phyloP scores from a whole-genome alignment of 441 rosid species.

The Adansonia madagascariensis region DNA sequence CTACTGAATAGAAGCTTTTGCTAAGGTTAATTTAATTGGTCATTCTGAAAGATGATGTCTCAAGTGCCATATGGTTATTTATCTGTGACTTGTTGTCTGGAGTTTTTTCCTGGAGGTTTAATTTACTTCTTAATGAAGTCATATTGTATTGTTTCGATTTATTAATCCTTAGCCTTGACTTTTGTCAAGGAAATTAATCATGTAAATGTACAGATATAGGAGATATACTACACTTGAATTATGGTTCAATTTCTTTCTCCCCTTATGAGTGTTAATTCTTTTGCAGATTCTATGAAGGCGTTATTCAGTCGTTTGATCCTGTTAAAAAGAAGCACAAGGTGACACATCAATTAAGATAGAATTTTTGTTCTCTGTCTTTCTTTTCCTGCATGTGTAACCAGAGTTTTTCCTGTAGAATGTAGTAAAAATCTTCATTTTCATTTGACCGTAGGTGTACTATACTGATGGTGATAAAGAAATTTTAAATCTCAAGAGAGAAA shows the following conservation, averaged over 20 bases:
- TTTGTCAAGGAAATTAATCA: slow-evolving; percentile 1
- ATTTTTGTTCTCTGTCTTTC: slow-evolving; percentile 14
- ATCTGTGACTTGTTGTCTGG: neutral
- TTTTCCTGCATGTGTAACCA: neutral
- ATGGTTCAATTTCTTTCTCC: neutral
- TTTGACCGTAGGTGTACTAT: slow-evolving; percentile 59
- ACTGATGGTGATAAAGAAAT: slow-evolving; percentile 79
- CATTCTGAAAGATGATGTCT: neutral
- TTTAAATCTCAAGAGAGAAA: slow-evolving; percentile 64
- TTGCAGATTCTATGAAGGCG: slow-evolving; percentile 83
- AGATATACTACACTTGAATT: neutral
- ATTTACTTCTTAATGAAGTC: neutral
- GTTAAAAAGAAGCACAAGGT: slow-evolving; percentile 83
- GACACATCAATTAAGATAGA: slow-evolving; percentile 30
- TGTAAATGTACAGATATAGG: neutral
- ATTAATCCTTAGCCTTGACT: neutral
- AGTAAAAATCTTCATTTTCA: slow-evolving; percentile 15
- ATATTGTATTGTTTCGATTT: neutral
- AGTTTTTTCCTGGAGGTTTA: neutral
- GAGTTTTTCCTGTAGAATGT: neutral
- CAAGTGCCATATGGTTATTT: neutral
- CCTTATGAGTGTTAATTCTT: neutral
- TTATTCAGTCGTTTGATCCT: slow-evolving; percentile 59
- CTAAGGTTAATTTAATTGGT: neutral
- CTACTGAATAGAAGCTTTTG: neutral